These are phyloP conservation scores for Daldinia decipiens DNA, from an alignment of 495 filamentous ascomycete genomes.

Conservation along the genomic window DNA sequence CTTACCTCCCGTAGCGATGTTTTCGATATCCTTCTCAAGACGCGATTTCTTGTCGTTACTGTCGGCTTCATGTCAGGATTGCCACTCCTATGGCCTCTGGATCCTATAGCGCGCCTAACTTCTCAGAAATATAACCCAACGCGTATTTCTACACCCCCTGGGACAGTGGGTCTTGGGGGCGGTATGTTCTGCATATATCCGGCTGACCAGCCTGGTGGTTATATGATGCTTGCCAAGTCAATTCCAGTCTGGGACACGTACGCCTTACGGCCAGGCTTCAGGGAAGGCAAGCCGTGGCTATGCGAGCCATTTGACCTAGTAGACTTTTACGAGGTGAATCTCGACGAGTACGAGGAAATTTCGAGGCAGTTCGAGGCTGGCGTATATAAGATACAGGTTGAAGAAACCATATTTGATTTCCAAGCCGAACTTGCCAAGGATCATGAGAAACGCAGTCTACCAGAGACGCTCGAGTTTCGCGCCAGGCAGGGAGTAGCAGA, in stretches of 20 bases:
- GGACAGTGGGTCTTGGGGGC: slow-evolving; percentile 65
- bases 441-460: slow-evolving; percentile 1
- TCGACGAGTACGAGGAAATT: slow-evolving; percentile 59
- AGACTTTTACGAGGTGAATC: slow-evolving; percentile 63
- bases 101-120: slow-evolving; percentile 64
- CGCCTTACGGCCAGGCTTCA: slow-evolving; percentile 60
- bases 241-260: slow-evolving; percentile 66
- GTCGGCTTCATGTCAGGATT: slow-evolving; percentile 68
- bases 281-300: slow-evolving; percentile 59
- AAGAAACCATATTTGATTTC: slow-evolving; percentile 24
- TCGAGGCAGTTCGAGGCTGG: slow-evolving; percentile 57
- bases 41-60: slow-evolving; percentile 61
- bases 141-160: slow-evolving; percentile 66
- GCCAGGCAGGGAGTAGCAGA: slow-evolving; percentile 28
- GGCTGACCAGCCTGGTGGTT: slow-evolving; percentile 68
- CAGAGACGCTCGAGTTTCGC: slow-evolving; percentile 18
- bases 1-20: slow-evolving; percentile 44
- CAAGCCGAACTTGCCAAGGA: slow-evolving; percentile 24
- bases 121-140: slow-evolving; percentile 69
- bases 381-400: slow-evolving; percentile 28
- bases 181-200: slow-evolving; percentile 65
- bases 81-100: slow-evolving; percentile 64
- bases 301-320: slow-evolving; percentile 68
- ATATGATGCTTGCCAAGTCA: slow-evolving; percentile 65
- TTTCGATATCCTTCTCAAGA: slow-evolving; percentile 59